A percentile compares a stretch with the other conserved stretches of the same genome.
Evolutionary conservation across 352 stramenopile species (phyloP).

Genomic region (Globisporangium nunn): DNA sequence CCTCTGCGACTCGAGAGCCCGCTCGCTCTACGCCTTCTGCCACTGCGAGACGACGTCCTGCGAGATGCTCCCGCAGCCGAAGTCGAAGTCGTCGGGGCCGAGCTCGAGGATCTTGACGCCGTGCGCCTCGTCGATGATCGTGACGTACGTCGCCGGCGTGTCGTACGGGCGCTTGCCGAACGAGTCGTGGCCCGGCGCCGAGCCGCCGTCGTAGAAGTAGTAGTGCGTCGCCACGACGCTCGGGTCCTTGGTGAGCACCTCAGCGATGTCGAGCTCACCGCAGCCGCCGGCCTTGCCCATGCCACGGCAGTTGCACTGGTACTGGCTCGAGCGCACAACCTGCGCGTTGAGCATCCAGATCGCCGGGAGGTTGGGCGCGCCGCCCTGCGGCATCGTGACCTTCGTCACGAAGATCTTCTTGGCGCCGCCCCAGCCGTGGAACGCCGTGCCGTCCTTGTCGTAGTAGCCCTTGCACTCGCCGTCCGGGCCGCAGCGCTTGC

Average conservation of each 20-base stretch:
- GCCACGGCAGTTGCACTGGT: constrained; percentile 79
- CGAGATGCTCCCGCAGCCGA: constrained; percentile 33
- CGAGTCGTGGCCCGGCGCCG: constrained; percentile 54
- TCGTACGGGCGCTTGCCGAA: constrained; percentile 43
- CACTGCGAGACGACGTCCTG: constrained; percentile 51
- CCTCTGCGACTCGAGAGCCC: constrained; percentile 13
- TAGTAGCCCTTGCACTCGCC: constrained; percentile 56
- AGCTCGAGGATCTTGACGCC: constrained; percentile 67
- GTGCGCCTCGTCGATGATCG: constrained; percentile 59
- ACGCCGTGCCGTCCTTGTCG: constrained; percentile 60
- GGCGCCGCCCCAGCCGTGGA: constrained; percentile 53
- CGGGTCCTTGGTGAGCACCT: constrained; percentile 59
- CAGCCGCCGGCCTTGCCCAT: constrained; percentile 51
- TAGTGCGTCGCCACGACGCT: constrained; percentile 67
- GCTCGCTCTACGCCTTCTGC: constrained; percentile 27
- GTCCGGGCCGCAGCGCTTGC: constrained; percentile 45
- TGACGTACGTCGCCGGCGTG: constrained; percentile 50
- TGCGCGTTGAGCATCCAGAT: constrained; percentile 73
- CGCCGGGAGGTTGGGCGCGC: constrained; percentile 48
- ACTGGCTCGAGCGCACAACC: constrained; percentile 61
- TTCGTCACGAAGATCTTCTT: constrained; percentile 80
- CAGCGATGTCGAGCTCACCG: constrained; percentile 72
- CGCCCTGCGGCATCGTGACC: constrained; percentile 44
- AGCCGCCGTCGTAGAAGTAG: constrained; percentile 66
- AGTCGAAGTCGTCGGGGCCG: constrained; percentile 58